phyloP scores from a whole-genome alignment of 257 asterid genomes.

The Ballota nigra region DNA sequence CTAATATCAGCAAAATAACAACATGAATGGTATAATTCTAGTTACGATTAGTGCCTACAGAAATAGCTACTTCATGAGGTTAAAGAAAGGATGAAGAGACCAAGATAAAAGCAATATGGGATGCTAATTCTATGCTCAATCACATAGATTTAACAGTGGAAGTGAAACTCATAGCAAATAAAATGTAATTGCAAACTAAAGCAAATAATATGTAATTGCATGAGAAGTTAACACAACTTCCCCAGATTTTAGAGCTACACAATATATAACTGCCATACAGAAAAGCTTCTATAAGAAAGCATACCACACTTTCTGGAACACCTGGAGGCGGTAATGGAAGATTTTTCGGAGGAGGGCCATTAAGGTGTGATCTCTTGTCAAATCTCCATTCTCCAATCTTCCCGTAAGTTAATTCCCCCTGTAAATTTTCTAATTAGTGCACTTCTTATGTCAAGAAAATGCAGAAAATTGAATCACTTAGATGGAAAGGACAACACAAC shows the following conservation, averaged over 20 bases:
- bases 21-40: not conserved
- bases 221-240: not conserved
- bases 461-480: not conserved
- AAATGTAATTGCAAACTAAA: not conserved
- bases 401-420: constrained; percentile 92
- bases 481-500: constrained; percentile 3
- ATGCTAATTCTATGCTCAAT: constrained; percentile 6
- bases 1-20: not conserved
- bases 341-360: constrained; percentile 81
- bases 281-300: constrained; percentile 21
- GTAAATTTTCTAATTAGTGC: constrained; percentile 24
- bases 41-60: not conserved
- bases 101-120: not conserved
- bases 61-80: not conserved
- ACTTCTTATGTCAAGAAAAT: not conserved
- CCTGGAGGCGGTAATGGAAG: constrained; percentile 91
- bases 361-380: constrained; percentile 84
- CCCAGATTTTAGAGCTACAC: not conserved
- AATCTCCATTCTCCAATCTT: constrained; percentile 97
- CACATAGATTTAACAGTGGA: constrained; percentile 2
- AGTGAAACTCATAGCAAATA: not conserved
- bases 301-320: constrained; percentile 97
- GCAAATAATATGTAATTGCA: not conserved
- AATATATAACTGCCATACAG: not conserved
- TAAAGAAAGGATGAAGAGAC: not conserved